Evolutionary conservation across 2,329 filamentous ascomycete genomes (phyloP).

Genomic region (Paraphaeosphaeria minitans): DNA sequence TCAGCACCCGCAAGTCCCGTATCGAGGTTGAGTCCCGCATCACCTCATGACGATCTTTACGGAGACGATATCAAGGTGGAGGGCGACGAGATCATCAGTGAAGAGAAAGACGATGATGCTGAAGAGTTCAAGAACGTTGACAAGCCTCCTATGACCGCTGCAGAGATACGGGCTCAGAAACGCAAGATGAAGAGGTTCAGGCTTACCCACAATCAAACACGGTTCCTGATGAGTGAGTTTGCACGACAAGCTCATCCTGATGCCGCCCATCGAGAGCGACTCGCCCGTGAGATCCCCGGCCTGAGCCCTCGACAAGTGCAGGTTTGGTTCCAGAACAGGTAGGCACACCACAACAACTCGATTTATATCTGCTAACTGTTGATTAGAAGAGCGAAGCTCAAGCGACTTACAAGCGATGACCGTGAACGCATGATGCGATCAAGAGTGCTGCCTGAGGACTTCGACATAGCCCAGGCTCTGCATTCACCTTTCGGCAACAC

Average conservation of each 20-base stretch:
- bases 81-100: constrained; percentile 45
- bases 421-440: constrained; percentile 66
- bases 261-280: constrained; percentile 82
- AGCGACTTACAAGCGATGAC: constrained; percentile 65
- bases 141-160: constrained; percentile 50
- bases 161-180: constrained; percentile 56
- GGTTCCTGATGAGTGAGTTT: constrained; percentile 96
- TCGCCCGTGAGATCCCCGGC: constrained; percentile 89
- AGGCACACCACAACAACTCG: constrained; percentile 38
- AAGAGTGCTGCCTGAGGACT: constrained; percentile 63
- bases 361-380: constrained; percentile 20
- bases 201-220: constrained; percentile 94
- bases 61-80: constrained; percentile 48
- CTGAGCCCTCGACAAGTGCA: constrained; percentile 92
- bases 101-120: constrained; percentile 45
- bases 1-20: constrained; percentile 54
- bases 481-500: constrained; percentile 58
- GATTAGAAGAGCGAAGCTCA: constrained; percentile 63
- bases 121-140: constrained; percentile 41
- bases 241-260: constrained; percentile 93
- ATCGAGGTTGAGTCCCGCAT: constrained; percentile 53
- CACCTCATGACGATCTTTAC: constrained; percentile 43
- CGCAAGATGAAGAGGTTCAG: constrained; percentile 77
- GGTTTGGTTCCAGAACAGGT: constrained; percentile 99
- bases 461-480: constrained; percentile 65